Percentiles rank a stretch among this genome's conserved stretches.
Evolutionary conservation across 768 basidiomycete species (phyloP).

Genomic region (Lactarius sanguifluus): DNA sequence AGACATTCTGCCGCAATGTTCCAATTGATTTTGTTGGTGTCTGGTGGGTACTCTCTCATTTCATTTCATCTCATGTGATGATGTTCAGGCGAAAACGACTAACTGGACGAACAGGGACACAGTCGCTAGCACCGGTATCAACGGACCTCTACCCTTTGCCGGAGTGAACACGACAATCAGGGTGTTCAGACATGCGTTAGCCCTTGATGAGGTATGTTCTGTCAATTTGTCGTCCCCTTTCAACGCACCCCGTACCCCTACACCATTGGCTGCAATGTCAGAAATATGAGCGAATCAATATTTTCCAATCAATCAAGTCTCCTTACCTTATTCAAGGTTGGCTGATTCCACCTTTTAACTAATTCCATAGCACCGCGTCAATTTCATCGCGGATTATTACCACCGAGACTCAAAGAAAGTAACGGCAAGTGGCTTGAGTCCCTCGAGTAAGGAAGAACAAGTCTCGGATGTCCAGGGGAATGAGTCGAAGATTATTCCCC

Average conservation of each 20-base stretch:
- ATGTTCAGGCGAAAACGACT: no score
- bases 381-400: slow-evolving; percentile 61
- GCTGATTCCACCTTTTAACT: not conserved
- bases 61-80: not conserved
- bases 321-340: no score
- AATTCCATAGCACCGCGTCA: slow-evolving; percentile 52
- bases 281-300: not conserved
- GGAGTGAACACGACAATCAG: slow-evolving; percentile 59
- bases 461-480: not conserved
- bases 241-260: not conserved
- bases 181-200: slow-evolving; percentile 73
- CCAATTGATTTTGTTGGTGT: slow-evolving; percentile 75
- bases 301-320: not conserved
- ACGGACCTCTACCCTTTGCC: slow-evolving; percentile 64
- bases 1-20: slow-evolving; percentile 65
- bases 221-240: not conserved
- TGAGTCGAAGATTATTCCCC: not conserved
- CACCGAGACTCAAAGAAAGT: slow-evolving; percentile 42
- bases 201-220: slow-evolving; percentile 67
- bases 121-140: slow-evolving; percentile 73
- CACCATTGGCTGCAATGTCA: not conserved
- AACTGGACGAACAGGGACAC: slow-evolving; percentile 59
- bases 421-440: not conserved
- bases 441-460: not conserved
- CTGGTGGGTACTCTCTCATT: slow-evolving; percentile 49